These are phyloP conservation scores for Backusella tarrabulga DNA, from an alignment of 192 early-diverging fungal species.

Conservation along the genomic window DNA sequence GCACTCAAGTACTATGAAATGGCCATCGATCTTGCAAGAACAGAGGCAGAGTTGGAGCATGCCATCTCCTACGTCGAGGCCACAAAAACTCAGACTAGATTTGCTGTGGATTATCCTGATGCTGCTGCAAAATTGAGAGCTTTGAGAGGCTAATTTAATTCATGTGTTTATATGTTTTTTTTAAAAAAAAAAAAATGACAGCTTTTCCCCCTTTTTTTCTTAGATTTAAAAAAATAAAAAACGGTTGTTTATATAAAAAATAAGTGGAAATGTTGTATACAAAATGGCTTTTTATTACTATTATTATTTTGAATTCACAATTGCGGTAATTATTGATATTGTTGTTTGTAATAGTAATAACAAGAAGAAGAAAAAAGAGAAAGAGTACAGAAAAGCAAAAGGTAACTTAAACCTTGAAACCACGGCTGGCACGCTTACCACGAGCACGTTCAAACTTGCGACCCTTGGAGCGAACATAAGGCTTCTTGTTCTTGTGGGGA, in stretches of 20 bases:
- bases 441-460: constrained; percentile 99
- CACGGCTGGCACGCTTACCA: constrained; percentile 99
- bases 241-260: background rate
- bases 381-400: background rate
- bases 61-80: constrained; percentile 69
- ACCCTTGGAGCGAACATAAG: constrained; percentile 98
- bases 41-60: constrained; percentile 85
- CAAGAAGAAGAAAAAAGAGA: background rate
- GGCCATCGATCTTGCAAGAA: constrained; percentile 78
- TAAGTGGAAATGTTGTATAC: too few species aligned
- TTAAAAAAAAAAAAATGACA: background rate
- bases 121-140: constrained; percentile 28
- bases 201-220: background rate
- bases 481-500: constrained; percentile 51
- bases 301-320: too few species aligned
- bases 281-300: too few species aligned
- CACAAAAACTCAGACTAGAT: constrained; percentile 47
- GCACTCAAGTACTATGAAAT: constrained; percentile 82
- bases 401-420: constrained; percentile 86
- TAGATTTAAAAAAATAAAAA: background rate
- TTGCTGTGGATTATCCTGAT: constrained; percentile 21
- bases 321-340: too few species aligned
- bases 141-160: constrained; percentile 16
- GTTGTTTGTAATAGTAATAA: too few species aligned
- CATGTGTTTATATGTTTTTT: background rate